Evolutionary conservation across 2,329 filamentous ascomycete species (phyloP), one percentile per base, ranked within the genome.

Genomic region (Calonectria pseudoturangicola): DNA sequence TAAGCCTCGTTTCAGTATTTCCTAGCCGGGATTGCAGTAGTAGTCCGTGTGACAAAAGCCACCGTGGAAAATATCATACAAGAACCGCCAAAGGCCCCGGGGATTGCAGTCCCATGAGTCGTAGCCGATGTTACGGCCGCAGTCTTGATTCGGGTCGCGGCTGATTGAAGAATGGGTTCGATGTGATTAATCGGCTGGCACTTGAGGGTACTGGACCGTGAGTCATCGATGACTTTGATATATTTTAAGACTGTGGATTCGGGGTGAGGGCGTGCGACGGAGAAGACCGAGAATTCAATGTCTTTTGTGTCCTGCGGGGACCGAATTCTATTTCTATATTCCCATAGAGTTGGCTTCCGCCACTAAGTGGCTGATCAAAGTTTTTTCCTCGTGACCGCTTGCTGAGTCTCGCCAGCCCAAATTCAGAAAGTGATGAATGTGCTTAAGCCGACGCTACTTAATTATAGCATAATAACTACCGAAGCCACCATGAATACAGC

Each of bases 261-360:
- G 33, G 13, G n/a, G 39, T 39, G 21, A 12, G 25, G 12, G 21
- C 13, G 10, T 58, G 8, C 13, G 33, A 8, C 54, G 54, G 54
- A 58, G 54, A 58, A 58, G 54, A 58, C 54, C 54, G 54, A 41
- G 54, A 2, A 41, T 28, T 28, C 12, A 27, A 27, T 21, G 6
- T 7, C 54, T 16, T 39, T 8, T 9, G n/a, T 25, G n/a, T 41
- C 8, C 13, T 25, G 54, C n/a, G 54, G 54, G 54, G 33, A 41
- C 33, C 13, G 54, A 58, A 58, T 41, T 41, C 33, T 41, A 58
- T 58, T 58, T 58, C 33, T 58, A 58, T 10, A 15, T 25, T 21
- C 33, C 33, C n/a, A 13, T 12, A 2, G 10, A 18, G 33, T 21
- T 41, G 33, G 33, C 30, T 41, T 33, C n/a, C 39, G 54, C 54